Evolutionary conservation across 2,329 filamentous ascomycete genomes (phyloP), one percentile per base, ranked within the genome.

Genomic region (Curvularia sp.): DNA sequence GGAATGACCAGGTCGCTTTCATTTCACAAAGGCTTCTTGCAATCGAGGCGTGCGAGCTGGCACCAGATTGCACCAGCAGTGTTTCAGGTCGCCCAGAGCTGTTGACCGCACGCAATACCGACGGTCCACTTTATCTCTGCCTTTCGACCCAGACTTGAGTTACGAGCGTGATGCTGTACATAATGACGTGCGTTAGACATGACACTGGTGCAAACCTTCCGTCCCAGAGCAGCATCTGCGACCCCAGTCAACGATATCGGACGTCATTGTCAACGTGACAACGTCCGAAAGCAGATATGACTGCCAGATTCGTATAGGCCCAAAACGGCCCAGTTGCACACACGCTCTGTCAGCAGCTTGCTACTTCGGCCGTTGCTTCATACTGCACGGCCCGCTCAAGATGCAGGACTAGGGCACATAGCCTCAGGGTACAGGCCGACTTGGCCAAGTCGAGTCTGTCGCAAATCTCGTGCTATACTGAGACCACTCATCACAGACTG

Each of bases 181-280:
- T 18, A 50, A 58, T 58, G 55, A 58, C 51, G 51, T 55, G 55
- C 51, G 46, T 58, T 55, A 55, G 45, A 49, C 27, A 55, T 36
- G 30, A 19, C 47, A 9, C 10, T 53, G 51, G 51, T 39, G 38
- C 46, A 49, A 49, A 55, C 32, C 39, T 28, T 58, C 34, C 19
- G 27, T 45, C 10, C 28, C 42, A 56, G 28, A 58, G 55, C 32
- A 58, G 39, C 30, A 49, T 39, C 25, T 15, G 27, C 55, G 55
- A 58, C 21, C 39, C 51, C 51, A 58, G n/a, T 58, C 21, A 38
- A 23, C 10, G 25, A 13, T 30, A 21, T 46, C 51, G 51, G 55
- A 53, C 28, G 18, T 10, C n/a, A 8, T 41, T 34, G 46, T 39
- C 41, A 49, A 49, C 12, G 32, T 45, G 32, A 51, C 25, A 19